Evolutionary conservation across 257 asterid genomes (phyloP), one percentile per base, ranked within the genome.

Genomic region (Solanum medicagineum): DNA sequence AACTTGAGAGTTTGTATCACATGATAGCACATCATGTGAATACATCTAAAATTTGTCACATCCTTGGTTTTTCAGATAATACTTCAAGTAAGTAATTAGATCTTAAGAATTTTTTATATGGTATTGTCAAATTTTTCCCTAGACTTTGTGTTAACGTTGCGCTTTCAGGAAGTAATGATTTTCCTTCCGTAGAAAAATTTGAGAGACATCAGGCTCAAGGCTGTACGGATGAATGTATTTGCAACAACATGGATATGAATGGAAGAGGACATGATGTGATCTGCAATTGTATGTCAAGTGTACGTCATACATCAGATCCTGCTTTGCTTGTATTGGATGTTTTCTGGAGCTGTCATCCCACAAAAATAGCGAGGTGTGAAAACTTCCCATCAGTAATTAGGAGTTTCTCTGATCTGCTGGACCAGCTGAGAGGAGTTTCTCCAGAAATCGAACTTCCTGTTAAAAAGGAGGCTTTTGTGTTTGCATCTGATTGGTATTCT

Each of bases 1-100:
- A 89, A 87, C 85, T 93, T 80, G 85, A 84, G 20, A 69, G 83
- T 57, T 85, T 90, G 68, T 56, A 88, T 62, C 84, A 55, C 81
- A 47, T 2, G 81, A 91, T 86, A 20, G 86, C 87, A 1, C 87
- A 84, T 20, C 85, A 86, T 81, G 86, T 80, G 80, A 91, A 87
- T 81, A 82, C 90, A n/a, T 93, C 91, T 17, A 88, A 60, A 63
- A 84, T 93, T 84, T 80, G 90, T 83, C 74, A 29, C 20, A 55
- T 36, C 57, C 68, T 79, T 9, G 65, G 57, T 45, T 49, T 77
- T 57, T 73, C 74, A 32, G 24, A 73, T 55, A 57, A 56, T 53
- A 26, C 81, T n/a, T 84, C 86, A 79, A 74, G 87, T 84, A 84
- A 57, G 87, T 74, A 22, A 22, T 77, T 57, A 45, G 9, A 26